Evolutionary conservation across 2,329 filamentous ascomycete genomes (phyloP).

Genomic region (Fusarium marasasianum): DNA sequence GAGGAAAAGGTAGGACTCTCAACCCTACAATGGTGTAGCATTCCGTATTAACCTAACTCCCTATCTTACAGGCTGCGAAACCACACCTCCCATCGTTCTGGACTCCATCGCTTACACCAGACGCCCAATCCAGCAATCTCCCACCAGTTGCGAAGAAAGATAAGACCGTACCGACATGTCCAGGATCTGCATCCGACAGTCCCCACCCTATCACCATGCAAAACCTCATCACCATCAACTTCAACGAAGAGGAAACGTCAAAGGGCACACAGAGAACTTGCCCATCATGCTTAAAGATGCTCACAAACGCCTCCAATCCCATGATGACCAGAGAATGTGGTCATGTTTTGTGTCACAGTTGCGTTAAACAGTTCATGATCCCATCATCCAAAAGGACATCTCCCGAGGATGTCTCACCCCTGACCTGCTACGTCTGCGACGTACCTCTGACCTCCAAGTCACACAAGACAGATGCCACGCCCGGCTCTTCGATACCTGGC

Average conservation of each 20-base stretch:
- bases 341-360: slow-evolving; percentile 88
- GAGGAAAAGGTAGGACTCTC: slow-evolving; percentile 69
- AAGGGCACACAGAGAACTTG: slow-evolving; percentile 66
- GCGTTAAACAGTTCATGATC: slow-evolving; percentile 84
- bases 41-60: slow-evolving; percentile 23
- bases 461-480: slow-evolving; percentile 53
- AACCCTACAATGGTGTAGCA: neutral
- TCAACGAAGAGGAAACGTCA: slow-evolving; percentile 73
- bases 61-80: slow-evolving; percentile 63
- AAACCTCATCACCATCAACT: slow-evolving; percentile 77
- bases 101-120: slow-evolving; percentile 85
- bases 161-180: slow-evolving; percentile 79
- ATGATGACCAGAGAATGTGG: slow-evolving; percentile 88
- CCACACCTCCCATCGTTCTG: slow-evolving; percentile 86
- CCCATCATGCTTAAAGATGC: slow-evolving; percentile 83
- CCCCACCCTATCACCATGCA: slow-evolving; percentile 83
- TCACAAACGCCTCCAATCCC: slow-evolving; percentile 85
- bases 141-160: slow-evolving; percentile 66
- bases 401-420: slow-evolving; percentile 57
- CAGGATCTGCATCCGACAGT: slow-evolving; percentile 72
- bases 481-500: slow-evolving; percentile 72
- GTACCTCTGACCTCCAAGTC: slow-evolving; percentile 70
- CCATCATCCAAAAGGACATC: slow-evolving; percentile 56
- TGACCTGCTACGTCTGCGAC: slow-evolving; percentile 85
- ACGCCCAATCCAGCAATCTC: slow-evolving; percentile 56